A percentile compares a stretch with the other conserved stretches of the same genome.
Conservation (phyloP, 495 filamentous ascomycete genomes). For the Letharia columbiana region DNA sequence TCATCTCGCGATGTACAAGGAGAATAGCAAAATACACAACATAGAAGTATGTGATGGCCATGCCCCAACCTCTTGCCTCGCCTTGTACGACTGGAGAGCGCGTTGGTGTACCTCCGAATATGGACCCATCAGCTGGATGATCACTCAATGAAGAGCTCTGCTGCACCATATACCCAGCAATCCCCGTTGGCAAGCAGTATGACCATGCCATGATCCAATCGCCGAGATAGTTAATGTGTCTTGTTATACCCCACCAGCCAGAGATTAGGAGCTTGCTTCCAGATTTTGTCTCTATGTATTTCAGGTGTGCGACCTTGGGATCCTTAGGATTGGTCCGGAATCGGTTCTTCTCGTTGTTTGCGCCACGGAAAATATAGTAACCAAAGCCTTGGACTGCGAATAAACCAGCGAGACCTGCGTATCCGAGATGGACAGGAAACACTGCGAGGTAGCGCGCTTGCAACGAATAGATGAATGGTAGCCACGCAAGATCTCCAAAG, state of each 20-base stretch:
- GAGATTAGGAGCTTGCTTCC: conserved; percentile 74
- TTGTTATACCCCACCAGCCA: conserved; percentile 89
- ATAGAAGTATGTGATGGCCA: conserved; percentile 91
- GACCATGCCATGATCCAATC: conserved; percentile 95
- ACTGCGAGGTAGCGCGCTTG: conserved; percentile 83
- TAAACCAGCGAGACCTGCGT: conserved; percentile 51
- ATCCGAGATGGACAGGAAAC: conserved; percentile 70
- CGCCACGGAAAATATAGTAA: conserved; percentile 82
- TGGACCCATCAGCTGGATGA: conserved; percentile 35
- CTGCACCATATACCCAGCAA: conserved; percentile 66
- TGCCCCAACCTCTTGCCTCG: conserved; percentile 69
- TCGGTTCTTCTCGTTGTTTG: conserved; percentile 89
- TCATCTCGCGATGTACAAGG: conserved; percentile 79
- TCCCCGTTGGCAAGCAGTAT: conserved; percentile 81
- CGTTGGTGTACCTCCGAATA: conserved; percentile 44
- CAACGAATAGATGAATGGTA: conserved; percentile 81
- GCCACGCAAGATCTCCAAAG: conserved; percentile 90
- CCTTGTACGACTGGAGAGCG: conserved; percentile 54
- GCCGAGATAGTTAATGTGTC: conserved; percentile 97
- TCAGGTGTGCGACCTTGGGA: conserved; percentile 68
- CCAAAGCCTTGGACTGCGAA: conserved; percentile 57
- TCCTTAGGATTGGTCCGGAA: conserved; percentile 87
- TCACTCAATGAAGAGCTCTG: conserved; percentile 23
- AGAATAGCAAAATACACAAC: conserved; percentile 85
- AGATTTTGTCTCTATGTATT: conserved; percentile 76